Percentiles rank a stretch among this genome's conserved stretches.
Evolutionary conservation across 768 basidiomycete species (phyloP).

Genomic region (Fibroporia radiculosa): DNA sequence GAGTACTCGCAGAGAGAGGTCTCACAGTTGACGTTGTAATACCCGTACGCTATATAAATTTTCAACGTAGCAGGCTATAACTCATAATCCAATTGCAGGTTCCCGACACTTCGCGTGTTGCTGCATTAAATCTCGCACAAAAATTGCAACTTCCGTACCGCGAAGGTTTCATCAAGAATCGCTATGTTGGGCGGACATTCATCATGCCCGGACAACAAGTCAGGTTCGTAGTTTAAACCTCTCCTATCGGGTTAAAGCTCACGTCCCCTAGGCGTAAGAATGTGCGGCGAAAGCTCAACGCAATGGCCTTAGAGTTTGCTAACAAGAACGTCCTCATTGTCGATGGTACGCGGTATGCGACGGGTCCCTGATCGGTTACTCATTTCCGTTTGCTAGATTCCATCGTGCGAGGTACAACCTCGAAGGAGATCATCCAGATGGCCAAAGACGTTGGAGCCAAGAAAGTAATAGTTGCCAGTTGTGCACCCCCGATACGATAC

Average conservation of each 20-base stretch:
- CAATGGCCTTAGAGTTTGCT: slow-evolving; percentile 95
- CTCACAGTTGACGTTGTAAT: slow-evolving; percentile 92
- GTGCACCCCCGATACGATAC: slow-evolving; percentile 90
- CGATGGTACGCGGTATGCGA: slow-evolving; percentile 54
- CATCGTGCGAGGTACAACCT: slow-evolving; percentile 97
- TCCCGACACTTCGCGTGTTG: slow-evolving; percentile 94
- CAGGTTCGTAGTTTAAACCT: slow-evolving; percentile 41
- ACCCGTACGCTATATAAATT: slow-evolving; percentile 74
- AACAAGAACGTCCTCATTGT: slow-evolving; percentile 91
- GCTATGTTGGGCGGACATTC: slow-evolving; percentile 96
- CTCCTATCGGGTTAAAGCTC: neutral
- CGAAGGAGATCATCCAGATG: slow-evolving; percentile 98
- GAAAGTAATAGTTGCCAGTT: slow-evolving; percentile 92
- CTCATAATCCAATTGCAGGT: too few relatives aligned
- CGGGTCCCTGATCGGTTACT: neutral
- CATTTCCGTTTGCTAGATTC: slow-evolving; percentile 58
- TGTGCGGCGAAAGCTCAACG: slow-evolving; percentile 91
- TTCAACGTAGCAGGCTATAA: too few relatives aligned
- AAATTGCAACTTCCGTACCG: slow-evolving; percentile 85
- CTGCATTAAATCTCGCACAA: slow-evolving; percentile 92
- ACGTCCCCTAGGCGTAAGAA: slow-evolving; percentile 66
- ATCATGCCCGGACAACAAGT: slow-evolving; percentile 99
- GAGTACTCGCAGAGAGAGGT: slow-evolving; percentile 58
- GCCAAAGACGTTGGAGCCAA: slow-evolving; percentile 98
- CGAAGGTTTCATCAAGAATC: slow-evolving; percentile 98